phyloP scores from a whole-genome alignment of 1,284 basidiomycete genomes.

The Ustilago bromivora region DNA sequence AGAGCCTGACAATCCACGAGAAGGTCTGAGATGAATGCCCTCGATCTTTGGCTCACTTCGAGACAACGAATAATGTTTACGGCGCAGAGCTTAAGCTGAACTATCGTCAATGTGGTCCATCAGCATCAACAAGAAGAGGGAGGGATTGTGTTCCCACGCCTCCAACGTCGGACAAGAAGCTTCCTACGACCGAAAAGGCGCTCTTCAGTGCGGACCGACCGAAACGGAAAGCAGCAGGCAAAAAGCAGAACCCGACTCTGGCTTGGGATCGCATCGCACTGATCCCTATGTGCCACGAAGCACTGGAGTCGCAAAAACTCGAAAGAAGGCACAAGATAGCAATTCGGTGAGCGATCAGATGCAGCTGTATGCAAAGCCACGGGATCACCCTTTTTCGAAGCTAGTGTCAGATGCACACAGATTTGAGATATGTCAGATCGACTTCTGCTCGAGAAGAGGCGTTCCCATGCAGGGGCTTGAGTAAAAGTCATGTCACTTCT shows the following conservation, averaged over 20 bases:
- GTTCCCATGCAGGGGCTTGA: conserved; percentile 2
- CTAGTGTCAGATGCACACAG: background rate
- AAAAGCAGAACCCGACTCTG: background rate
- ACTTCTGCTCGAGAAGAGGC: conserved; percentile 1
- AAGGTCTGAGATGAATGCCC: background rate
- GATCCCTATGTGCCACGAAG: background rate
- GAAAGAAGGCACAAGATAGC: no score
- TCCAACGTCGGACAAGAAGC: background rate
- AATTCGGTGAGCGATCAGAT: background rate
- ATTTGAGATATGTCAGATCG: background rate
- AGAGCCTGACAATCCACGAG: background rate
- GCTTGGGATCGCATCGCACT: conserved; percentile 3
- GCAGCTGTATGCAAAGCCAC: conserved; percentile 4
- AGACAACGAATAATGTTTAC: no score
- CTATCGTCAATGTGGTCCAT: background rate
- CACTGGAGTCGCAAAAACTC: background rate
- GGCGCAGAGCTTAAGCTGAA: background rate
- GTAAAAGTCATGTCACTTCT: no score
- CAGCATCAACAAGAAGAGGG: background rate
- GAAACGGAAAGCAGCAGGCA: background rate
- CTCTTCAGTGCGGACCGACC: background rate
- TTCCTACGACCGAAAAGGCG: background rate
- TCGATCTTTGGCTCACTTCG: background rate
- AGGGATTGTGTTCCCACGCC: background rate
- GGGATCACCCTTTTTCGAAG: background rate